Evolutionary conservation across 164 flowering plant species (phyloP).

Genomic region (Stephania cephalantha): DNA sequence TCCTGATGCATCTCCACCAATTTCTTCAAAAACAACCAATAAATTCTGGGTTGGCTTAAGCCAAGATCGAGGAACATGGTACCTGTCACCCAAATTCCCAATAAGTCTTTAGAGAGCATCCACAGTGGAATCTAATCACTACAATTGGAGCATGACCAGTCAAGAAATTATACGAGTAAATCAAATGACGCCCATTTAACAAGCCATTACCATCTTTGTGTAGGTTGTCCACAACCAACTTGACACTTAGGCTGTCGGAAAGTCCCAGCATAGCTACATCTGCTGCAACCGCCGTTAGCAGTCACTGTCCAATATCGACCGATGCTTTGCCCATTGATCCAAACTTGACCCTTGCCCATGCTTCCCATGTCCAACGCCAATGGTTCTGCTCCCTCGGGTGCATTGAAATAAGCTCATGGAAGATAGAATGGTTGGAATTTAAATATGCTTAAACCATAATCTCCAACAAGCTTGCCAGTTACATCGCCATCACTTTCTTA

Average conservation of each 20-base stretch:
- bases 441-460: neutral
- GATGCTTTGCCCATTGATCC: constrained; percentile 94
- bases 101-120: neutral
- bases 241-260: constrained; percentile 69
- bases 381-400: constrained; percentile 71
- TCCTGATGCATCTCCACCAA: constrained; percentile 76
- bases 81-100: constrained; percentile 43
- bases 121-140: neutral
- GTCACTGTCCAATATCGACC: constrained; percentile 84
- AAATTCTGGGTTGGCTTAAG: constrained; percentile 74
- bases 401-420: constrained; percentile 73
- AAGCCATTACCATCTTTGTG: constrained; percentile 73
- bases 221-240: constrained; percentile 77
- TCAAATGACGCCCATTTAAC: neutral
- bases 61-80: constrained; percentile 97
- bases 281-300: constrained; percentile 67
- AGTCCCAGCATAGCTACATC: constrained; percentile 69
- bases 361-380: constrained; percentile 84
- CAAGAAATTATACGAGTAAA: neutral
- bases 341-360: constrained; percentile 95
- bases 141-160: neutral
- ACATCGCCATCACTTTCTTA: constrained; percentile 19
- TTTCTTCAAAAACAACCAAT: constrained; percentile 84
- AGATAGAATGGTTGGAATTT: neutral
- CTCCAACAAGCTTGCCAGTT: neutral